Percentiles rank a stretch among this genome's conserved stretches.
phyloP scores from a whole-genome alignment of 2,329 filamentous ascomycete genomes.

The Knufia fluminis region DNA sequence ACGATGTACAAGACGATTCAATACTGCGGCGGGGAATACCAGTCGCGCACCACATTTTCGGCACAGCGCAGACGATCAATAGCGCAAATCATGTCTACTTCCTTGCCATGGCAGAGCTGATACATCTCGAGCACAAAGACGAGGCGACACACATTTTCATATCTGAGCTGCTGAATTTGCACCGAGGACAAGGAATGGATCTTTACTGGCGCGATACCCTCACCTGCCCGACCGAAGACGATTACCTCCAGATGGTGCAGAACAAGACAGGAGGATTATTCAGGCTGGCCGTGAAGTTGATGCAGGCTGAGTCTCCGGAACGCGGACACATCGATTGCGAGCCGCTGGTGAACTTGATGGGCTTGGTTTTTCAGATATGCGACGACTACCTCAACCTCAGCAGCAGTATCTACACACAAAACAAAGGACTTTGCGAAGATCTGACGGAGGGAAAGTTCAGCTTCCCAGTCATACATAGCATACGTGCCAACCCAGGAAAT shows the following conservation, averaged over 20 bases:
- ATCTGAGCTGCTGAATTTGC: constrained; percentile 38
- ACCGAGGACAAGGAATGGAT: constrained; percentile 41
- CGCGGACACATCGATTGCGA: constrained; percentile 31
- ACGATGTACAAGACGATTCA: constrained; percentile 44
- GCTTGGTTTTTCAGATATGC: constrained; percentile 39
- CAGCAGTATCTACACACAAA: constrained; percentile 61
- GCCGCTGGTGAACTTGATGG: constrained; percentile 57
- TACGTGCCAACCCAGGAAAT: constrained; percentile 46
- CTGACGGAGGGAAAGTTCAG: constrained; percentile 95
- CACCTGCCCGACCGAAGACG: constrained; percentile 37
- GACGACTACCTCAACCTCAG: constrained; percentile 84
- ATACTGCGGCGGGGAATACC: constrained; percentile 40
- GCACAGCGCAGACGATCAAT: constrained; percentile 44
- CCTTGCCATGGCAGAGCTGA: constrained; percentile 34
- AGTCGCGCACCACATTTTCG: constrained; percentile 42
- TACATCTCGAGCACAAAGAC: constrained; percentile 31
- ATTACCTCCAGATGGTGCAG: constrained; percentile 42
- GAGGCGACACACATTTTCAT: constrained; percentile 36
- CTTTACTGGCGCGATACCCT: constrained; percentile 41
- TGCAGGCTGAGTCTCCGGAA: constrained; percentile 33
- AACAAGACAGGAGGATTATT: constrained; percentile 43
- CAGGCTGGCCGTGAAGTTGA: constrained; percentile 36
- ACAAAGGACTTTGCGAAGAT: constrained; percentile 93
- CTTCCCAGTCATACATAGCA: constrained; percentile 90
- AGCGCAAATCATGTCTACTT: constrained; percentile 43